Evolutionary conservation across 2,329 filamentous ascomycete species (phyloP).

Genomic region (Penicillium fuscoglaucum): DNA sequence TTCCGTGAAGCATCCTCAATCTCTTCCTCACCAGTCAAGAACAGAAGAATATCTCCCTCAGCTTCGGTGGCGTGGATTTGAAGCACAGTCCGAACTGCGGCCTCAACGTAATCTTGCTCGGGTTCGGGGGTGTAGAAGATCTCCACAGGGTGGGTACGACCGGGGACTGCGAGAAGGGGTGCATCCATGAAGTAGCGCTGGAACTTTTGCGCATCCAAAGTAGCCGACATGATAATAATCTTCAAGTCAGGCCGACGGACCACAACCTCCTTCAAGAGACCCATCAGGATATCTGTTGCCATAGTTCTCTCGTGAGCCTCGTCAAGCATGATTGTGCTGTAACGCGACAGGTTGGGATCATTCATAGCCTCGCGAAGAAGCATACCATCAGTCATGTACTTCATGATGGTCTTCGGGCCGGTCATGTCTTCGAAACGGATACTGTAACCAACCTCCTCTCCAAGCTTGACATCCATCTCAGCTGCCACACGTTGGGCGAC

Average conservation of each 20-base stretch:
- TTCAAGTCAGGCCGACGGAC: conserved; percentile 83
- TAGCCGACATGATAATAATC: conserved; percentile 98
- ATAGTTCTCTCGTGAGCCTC: conserved; percentile 98
- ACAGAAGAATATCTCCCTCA: conserved; percentile 90
- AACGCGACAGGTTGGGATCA: conserved; percentile 85
- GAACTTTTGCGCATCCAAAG: conserved; percentile 95
- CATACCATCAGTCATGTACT: conserved; percentile 99
- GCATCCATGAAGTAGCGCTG: conserved; percentile 96
- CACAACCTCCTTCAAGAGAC: conserved; percentile 87
- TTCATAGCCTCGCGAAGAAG: conserved; percentile 94
- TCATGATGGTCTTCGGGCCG: conserved; percentile 81
- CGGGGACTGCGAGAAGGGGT: conserved; percentile 88
- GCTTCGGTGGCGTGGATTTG: conserved; percentile 93
- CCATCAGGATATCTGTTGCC: conserved; percentile 96
- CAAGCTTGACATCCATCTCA: conserved; percentile 90
- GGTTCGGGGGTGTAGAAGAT: conserved; percentile 98
- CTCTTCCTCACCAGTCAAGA: conserved; percentile 96
- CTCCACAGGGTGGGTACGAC: conserved; percentile 93
- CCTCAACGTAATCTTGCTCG: conserved; percentile 95
- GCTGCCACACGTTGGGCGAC: conserved; percentile 97
- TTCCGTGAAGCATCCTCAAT: conserved; percentile 96
- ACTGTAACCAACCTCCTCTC: conserved; percentile 95
- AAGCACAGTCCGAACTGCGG: conserved; percentile 87
- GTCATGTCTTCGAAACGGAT: conserved; percentile 99
- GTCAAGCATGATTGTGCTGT: conserved; percentile 97